Evolutionary conservation across 2,329 filamentous ascomycete genomes (phyloP).

Genomic region (Fonsecaea nubica): DNA sequence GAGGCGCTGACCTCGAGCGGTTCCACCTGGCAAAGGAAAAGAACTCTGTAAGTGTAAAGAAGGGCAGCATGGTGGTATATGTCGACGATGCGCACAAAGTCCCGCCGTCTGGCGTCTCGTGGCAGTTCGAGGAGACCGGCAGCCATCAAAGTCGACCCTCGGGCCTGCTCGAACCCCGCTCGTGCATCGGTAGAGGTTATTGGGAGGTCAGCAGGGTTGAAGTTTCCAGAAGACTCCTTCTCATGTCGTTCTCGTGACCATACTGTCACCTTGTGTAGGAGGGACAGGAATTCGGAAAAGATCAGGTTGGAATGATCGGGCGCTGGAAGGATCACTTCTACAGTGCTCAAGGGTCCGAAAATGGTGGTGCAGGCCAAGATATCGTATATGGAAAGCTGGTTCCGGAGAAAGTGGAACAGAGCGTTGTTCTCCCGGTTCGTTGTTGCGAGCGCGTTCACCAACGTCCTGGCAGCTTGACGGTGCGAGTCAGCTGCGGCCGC

Average conservation of each 20-base stretch:
- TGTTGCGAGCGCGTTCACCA: slow-evolving; percentile 35
- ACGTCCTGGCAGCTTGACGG: slow-evolving; percentile 30
- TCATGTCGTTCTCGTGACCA: slow-evolving; percentile 20
- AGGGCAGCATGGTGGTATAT: slow-evolving; percentile 42
- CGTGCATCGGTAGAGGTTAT: slow-evolving; percentile 25
- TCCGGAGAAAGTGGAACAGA: slow-evolving; percentile 35
- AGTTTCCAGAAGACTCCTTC: background rate
- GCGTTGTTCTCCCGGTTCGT: slow-evolving; percentile 33
- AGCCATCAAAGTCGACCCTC: slow-evolving; percentile 35
- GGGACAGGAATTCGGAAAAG: slow-evolving; percentile 33
- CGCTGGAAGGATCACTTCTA: slow-evolving; percentile 31
- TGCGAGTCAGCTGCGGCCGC: slow-evolving; percentile 33
- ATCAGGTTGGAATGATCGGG: slow-evolving; percentile 31
- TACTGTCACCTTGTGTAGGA: slow-evolving; percentile 31
- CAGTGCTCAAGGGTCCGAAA: slow-evolving; percentile 25
- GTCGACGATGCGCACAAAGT: slow-evolving; percentile 41
- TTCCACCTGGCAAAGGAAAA: slow-evolving; percentile 28
- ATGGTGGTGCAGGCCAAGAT: slow-evolving; percentile 34
- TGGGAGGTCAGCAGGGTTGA: slow-evolving; percentile 14
- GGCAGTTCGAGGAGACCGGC: slow-evolving; percentile 29
- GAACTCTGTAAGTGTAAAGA: slow-evolving; percentile 41
- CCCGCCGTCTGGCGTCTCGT: slow-evolving; percentile 30
- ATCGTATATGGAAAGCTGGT: slow-evolving; percentile 35
- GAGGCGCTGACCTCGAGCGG: slow-evolving; percentile 23
- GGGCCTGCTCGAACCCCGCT: slow-evolving; percentile 29